Evolutionary conservation across 2,329 filamentous ascomycete genomes (phyloP).

Genomic region (Botrytis deweyae): DNA sequence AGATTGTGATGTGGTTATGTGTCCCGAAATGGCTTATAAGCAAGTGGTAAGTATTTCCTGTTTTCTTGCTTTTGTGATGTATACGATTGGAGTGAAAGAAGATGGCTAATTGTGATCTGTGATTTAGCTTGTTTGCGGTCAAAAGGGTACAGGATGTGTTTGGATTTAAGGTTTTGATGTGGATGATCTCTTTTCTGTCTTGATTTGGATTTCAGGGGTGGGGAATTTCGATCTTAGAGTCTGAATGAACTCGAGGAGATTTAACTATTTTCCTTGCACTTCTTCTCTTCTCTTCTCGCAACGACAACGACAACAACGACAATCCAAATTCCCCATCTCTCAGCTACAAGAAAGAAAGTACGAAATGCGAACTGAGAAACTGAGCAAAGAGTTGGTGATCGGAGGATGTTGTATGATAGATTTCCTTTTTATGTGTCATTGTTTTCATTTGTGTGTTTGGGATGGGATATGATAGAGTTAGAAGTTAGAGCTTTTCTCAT

Average conservation of each 20-base stretch:
- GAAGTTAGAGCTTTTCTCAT: background rate
- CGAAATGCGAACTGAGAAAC: background rate
- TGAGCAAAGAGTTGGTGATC: background rate
- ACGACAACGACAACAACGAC: background rate
- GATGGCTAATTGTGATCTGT: background rate
- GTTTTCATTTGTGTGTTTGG: background rate
- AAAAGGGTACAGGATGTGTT: background rate
- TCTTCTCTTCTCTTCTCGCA: background rate
- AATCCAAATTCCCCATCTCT: background rate
- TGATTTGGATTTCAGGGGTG: background rate
- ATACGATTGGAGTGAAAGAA: background rate
- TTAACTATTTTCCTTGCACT: background rate
- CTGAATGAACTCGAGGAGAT: background rate
- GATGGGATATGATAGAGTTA: background rate
- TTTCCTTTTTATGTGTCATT: background rate
- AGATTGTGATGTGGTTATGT: background rate
- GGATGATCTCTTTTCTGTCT: background rate
- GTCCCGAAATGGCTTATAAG: background rate
- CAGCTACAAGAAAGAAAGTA: background rate
- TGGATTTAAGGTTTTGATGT: background rate
- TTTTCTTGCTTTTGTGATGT: background rate
- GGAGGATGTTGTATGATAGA: background rate
- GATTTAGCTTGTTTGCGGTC: background rate
- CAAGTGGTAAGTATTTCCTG: background rate
- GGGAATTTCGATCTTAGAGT: background rate